Conservation (phyloP, 2,329 filamentous ascomycete species). For the Pseudogymnoascus sp. region DNA sequence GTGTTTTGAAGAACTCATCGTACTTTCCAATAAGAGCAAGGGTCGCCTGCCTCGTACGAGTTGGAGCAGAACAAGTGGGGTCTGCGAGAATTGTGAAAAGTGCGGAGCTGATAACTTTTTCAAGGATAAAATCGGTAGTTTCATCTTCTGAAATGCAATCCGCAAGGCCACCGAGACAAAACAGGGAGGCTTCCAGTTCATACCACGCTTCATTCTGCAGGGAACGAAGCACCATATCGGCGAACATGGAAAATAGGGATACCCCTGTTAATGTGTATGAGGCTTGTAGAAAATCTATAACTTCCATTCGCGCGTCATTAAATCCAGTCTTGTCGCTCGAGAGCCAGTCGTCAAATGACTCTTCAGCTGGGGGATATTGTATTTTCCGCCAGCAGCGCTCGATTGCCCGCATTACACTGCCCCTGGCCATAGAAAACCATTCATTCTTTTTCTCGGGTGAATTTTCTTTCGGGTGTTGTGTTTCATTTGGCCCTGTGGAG, state of each 20-base stretch:
- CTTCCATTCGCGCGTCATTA: constrained; percentile 66
- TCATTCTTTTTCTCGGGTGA: constrained; percentile 27
- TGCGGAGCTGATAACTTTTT: constrained; percentile 52
- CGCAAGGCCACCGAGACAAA: constrained; percentile 58
- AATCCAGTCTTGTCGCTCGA: constrained; percentile 61
- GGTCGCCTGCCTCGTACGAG: constrained; percentile 59
- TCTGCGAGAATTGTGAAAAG: constrained; percentile 49
- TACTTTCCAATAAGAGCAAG: constrained; percentile 66
- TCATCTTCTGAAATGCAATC: constrained; percentile 55
- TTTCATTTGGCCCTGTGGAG: constrained; percentile 7
- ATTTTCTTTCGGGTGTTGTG: not conserved
- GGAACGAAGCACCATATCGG: constrained; percentile 45
- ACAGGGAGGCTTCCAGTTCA: constrained; percentile 53
- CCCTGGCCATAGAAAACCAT: constrained; percentile 54
- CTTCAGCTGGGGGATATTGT: constrained; percentile 51
- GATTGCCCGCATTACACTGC: constrained; percentile 55
- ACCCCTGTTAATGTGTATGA: constrained; percentile 56
- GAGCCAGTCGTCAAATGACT: constrained; percentile 59
- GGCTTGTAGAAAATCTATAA: constrained; percentile 69
- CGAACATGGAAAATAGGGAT: constrained; percentile 49
- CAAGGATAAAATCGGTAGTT: constrained; percentile 51
- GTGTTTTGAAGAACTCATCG: constrained; percentile 67
- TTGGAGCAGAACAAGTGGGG: constrained; percentile 46
- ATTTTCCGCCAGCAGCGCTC: constrained; percentile 63
- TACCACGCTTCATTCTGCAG: constrained; percentile 45